Evolutionary conservation across 2,329 filamentous ascomycete genomes (phyloP).

Genomic region (Stromatinia cepivora): DNA sequence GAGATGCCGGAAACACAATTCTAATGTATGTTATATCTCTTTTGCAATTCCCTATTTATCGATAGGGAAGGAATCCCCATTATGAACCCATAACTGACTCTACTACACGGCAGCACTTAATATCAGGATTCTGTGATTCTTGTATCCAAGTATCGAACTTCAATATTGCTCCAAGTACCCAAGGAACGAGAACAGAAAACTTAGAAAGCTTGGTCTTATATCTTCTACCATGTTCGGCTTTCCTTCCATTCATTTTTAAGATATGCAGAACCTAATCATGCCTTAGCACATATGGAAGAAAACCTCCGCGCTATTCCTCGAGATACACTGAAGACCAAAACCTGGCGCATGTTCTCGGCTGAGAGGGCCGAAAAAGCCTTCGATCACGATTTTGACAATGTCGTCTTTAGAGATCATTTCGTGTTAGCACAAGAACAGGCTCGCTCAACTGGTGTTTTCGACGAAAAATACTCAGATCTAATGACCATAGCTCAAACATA

Average conservation of each 20-base stretch:
- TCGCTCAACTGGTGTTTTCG: constrained; percentile 17
- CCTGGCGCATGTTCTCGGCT: constrained; percentile 25
- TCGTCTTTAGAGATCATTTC: constrained; percentile 22
- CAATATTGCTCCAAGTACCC: constrained; percentile 25
- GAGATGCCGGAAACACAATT: constrained; percentile 19
- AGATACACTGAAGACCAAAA: constrained; percentile 19
- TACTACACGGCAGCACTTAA: constrained; percentile 13
- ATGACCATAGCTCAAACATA: constrained; percentile 19
- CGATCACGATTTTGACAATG: constrained; percentile 21
- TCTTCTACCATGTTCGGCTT: constrained; percentile 25
- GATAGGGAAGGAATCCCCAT: not conserved
- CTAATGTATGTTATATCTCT: constrained; percentile 2
- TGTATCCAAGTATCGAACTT: constrained; percentile 28
- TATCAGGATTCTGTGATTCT: constrained; percentile 26
- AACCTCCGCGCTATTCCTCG: constrained; percentile 21
- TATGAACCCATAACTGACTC: not conserved
- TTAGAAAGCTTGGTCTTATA: constrained; percentile 29
- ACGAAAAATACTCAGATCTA: constrained; percentile 16
- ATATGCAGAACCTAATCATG: not conserved
- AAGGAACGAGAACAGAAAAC: constrained; percentile 26
- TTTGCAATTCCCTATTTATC: not conserved
- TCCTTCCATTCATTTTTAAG: not conserved
- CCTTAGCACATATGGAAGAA: constrained; percentile 28
- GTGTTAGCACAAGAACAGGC: constrained; percentile 19
- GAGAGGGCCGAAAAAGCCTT: constrained; percentile 8